phyloP scores from a whole-genome alignment of 129 eudicot genomes.

The Flaveria brownii region DNA sequence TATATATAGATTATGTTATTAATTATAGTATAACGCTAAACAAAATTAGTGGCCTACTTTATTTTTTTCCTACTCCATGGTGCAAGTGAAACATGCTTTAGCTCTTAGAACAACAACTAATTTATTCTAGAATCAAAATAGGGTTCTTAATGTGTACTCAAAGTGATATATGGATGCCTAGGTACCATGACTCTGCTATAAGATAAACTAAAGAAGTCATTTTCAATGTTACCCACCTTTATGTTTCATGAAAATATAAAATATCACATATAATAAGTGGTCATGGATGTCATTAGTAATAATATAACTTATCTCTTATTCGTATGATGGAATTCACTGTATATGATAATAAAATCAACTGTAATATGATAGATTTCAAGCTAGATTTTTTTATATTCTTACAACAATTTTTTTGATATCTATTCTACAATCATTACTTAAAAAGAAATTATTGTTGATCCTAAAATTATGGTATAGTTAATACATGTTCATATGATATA shows the following conservation, averaged over 20 bases:
- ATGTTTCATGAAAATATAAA: constrained; percentile 10
- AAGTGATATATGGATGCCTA: constrained; percentile 16
- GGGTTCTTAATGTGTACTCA: constrained; percentile 25
- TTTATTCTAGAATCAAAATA: constrained; percentile 6
- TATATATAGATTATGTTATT: too few relatives aligned
- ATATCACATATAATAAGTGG: background rate
- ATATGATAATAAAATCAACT: background rate
- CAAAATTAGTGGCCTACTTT: too few relatives aligned
- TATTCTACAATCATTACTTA: background rate
- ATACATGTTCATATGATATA: background rate
- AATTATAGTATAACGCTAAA: too few relatives aligned
- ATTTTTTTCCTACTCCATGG: background rate
- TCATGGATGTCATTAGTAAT: background rate
- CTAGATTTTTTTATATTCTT: background rate
- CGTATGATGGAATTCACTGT: background rate
- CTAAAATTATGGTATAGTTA: background rate
- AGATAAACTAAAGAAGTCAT: background rate
- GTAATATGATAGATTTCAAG: background rate
- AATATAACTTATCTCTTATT: background rate
- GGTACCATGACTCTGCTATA: constrained; percentile 21
- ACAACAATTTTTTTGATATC: background rate
- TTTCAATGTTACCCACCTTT: background rate
- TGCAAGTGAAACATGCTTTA: constrained; percentile 23
- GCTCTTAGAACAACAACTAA: constrained; percentile 6
- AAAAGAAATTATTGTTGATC: constrained; percentile 12